Conservation (phyloP, 352 stramenopile species). For the Phytophthora aleatoria region DNA sequence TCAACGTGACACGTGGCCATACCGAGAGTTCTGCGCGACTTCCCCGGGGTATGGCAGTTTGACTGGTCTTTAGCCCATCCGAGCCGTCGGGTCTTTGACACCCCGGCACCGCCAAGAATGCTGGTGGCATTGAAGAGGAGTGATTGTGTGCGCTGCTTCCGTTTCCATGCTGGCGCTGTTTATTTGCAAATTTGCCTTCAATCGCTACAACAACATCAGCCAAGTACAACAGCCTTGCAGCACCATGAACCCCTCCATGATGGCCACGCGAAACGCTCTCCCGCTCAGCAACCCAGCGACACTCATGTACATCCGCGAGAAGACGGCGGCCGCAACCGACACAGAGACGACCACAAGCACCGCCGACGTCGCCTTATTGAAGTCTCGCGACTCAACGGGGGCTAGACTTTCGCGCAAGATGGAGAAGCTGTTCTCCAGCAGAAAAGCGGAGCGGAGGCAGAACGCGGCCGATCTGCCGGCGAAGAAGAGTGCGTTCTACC, state of each 20-base stretch:
- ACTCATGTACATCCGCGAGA: slow-evolving; percentile 24
- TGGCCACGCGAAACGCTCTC: slow-evolving; percentile 23
- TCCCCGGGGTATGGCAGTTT: neutral
- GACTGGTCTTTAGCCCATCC: slow-evolving; percentile 1
- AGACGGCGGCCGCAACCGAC: neutral
- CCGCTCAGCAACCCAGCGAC: slow-evolving; percentile 19
- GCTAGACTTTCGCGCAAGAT: slow-evolving; percentile 15
- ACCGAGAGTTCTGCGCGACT: slow-evolving; percentile 2
- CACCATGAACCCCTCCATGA: slow-evolving; percentile 18
- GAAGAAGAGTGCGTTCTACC: slow-evolving; percentile 1
- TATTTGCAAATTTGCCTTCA: slow-evolving; percentile 15
- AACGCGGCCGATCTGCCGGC: neutral
- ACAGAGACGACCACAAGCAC: neutral
- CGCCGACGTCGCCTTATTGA: neutral
- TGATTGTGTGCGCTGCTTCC: neutral
- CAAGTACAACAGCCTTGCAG: neutral
- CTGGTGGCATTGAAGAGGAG: slow-evolving; percentile 7
- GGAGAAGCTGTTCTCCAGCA: slow-evolving; percentile 9
- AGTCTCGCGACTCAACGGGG: slow-evolving; percentile 7
- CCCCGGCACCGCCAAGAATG: slow-evolving; percentile 5
- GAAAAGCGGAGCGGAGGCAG: neutral
- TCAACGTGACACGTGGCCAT: neutral
- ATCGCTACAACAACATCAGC: neutral
- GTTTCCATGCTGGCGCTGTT: neutral
- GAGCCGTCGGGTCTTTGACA: neutral